These are phyloP conservation scores for Verbascum thapsus DNA, from an alignment of 257 asterid species.

Conservation along the genomic window DNA sequence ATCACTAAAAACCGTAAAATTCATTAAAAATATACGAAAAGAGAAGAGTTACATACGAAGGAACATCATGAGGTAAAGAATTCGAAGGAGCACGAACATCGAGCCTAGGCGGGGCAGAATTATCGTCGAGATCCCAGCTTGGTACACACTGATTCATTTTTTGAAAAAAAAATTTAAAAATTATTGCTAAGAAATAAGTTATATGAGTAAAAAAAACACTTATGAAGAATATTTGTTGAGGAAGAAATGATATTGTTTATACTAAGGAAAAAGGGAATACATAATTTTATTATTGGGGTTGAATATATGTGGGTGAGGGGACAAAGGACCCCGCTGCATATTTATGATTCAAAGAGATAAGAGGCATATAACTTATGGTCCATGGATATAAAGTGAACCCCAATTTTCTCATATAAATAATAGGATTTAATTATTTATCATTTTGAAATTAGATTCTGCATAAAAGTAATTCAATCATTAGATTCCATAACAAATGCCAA, in stretches of 20 bases:
- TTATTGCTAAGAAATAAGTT: too few species aligned
- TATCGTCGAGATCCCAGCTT: slow-evolving; percentile 59
- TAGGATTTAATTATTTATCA: too few species aligned
- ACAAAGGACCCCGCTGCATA: slow-evolving; percentile 22
- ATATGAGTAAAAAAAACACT: not conserved
- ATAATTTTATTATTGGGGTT: not conserved
- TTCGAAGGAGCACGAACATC: slow-evolving; percentile 25
- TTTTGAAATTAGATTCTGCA: too few species aligned
- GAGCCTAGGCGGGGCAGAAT: slow-evolving; percentile 23
- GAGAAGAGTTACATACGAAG: slow-evolving; percentile 19
- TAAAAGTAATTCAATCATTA: slow-evolving; percentile 20
- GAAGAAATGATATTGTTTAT: not conserved
- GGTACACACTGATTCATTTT: slow-evolving; percentile 77
- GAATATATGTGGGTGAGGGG: slow-evolving; percentile 34
- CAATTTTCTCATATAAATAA: slow-evolving; percentile 18
- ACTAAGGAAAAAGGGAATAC: not conserved
- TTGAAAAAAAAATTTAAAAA: not conserved
- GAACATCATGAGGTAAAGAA: slow-evolving; percentile 25
- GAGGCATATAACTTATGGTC: slow-evolving; percentile 40
- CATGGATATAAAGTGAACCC: slow-evolving; percentile 23
- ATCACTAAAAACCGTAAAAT: too few species aligned
- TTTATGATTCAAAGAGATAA: slow-evolving; percentile 41
- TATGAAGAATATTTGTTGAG: not conserved
- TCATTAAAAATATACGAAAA: too few species aligned
- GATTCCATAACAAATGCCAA: not conserved